phyloP scores from a whole-genome alignment of 148 eudicot species.

The Mesembryanthemum crystallinum region DNA sequence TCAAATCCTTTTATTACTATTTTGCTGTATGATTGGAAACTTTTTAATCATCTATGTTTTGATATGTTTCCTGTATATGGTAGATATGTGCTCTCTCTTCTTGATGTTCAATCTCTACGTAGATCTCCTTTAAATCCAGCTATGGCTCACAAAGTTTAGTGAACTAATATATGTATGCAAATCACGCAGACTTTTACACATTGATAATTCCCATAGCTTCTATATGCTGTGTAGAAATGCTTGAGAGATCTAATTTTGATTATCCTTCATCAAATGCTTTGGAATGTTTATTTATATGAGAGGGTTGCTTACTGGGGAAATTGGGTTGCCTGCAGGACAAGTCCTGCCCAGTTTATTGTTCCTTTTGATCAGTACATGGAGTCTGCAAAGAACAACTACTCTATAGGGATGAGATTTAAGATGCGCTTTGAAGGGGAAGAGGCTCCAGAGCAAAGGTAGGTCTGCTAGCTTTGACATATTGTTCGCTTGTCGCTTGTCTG shows the following conservation, averaged over 20 bases:
- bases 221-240: neutral
- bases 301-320: neutral
- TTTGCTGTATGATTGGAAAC: neutral
- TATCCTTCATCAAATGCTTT: neutral
- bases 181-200: neutral
- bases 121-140: neutral
- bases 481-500: no score
- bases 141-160: neutral
- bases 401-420: slow-evolving; percentile 96
- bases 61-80: neutral
- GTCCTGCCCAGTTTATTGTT: slow-evolving; percentile 92
- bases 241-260: neutral
- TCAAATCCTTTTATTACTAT: neutral
- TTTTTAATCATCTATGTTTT: neutral
- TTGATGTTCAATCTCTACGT: neutral
- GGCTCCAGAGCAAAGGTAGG: slow-evolving; percentile 94
- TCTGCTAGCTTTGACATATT: neutral
- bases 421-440: slow-evolving; percentile 99
- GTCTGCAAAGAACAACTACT: slow-evolving; percentile 61
- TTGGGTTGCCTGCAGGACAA: slow-evolving; percentile 56
- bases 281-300: neutral
- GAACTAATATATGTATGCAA: neutral
- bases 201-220: neutral
- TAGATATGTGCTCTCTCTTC: neutral
- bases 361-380: slow-evolving; percentile 87